Conservation (phyloP, 2,329 filamentous ascomycete species). For the Colletotrichum ledebouriae region DNA sequence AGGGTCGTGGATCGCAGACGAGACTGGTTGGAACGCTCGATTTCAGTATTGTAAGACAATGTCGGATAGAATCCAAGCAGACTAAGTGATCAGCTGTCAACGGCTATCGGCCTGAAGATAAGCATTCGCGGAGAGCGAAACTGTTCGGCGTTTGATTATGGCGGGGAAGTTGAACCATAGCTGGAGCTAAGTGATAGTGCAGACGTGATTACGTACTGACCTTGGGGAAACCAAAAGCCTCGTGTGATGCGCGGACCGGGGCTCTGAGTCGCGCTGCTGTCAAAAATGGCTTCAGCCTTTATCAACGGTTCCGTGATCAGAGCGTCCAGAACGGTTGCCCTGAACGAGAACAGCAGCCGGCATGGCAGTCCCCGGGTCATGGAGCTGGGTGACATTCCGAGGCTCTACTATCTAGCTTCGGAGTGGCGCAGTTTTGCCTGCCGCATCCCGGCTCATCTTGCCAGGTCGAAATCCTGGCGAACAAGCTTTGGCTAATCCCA, state of each 20-base stretch:
- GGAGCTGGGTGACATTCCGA: conserved; percentile 34
- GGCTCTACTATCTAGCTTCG: conserved; percentile 31
- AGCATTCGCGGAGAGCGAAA: neutral
- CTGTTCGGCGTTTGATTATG: conserved; percentile 2
- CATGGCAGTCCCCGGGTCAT: conserved; percentile 29
- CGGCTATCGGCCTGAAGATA: neutral
- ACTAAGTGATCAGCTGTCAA: neutral
- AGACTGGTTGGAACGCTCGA: neutral
- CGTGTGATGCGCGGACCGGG: conserved; percentile 27
- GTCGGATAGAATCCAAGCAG: neutral
- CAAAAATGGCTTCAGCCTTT: conserved; percentile 31
- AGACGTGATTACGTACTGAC: conserved; percentile 32
- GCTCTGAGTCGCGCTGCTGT: conserved; percentile 33
- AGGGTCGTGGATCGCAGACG: neutral
- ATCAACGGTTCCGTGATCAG: conserved; percentile 3
- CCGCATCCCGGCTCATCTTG: conserved; percentile 28
- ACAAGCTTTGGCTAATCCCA: neutral
- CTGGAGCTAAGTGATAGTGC: neutral
- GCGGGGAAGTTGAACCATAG: neutral
- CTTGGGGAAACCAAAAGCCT: conserved; percentile 19
- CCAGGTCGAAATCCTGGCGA: conserved; percentile 4
- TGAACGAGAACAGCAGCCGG: conserved; percentile 33
- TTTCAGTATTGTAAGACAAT: neutral
- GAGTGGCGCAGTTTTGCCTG: conserved; percentile 37
- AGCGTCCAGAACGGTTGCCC: conserved; percentile 20